These are phyloP conservation scores for Pseudocercospora fijiensis DNA, from an alignment of 2,329 filamentous ascomycete genomes.

Conservation along the genomic window DNA sequence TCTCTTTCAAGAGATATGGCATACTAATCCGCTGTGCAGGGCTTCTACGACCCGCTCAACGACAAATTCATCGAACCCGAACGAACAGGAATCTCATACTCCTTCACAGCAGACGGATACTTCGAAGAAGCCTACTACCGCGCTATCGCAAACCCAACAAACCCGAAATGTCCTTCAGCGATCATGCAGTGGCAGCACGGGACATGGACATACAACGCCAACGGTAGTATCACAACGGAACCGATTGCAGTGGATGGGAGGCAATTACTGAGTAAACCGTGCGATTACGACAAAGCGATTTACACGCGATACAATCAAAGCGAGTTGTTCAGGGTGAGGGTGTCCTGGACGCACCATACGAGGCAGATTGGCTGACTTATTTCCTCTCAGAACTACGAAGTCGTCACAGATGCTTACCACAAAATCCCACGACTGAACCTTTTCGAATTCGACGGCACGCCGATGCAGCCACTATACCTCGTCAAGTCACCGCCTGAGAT, in stretches of 20 bases:
- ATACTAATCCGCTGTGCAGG: constrained; percentile 44
- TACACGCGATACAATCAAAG: constrained; percentile 68
- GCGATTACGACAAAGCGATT: constrained; percentile 52
- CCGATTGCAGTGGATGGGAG: constrained; percentile 67
- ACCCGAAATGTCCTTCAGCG: constrained; percentile 61
- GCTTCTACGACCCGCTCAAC: constrained; percentile 66
- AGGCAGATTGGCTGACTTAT: background rate
- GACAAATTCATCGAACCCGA: constrained; percentile 66
- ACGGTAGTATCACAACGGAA: constrained; percentile 59
- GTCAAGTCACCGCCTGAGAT: constrained; percentile 63
- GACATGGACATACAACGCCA: constrained; percentile 55
- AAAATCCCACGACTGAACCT: constrained; percentile 64
- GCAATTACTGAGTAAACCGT: constrained; percentile 65
- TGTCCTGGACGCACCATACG: background rate
- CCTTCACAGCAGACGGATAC: constrained; percentile 66
- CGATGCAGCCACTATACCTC: constrained; percentile 67
- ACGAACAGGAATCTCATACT: constrained; percentile 70
- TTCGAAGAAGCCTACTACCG: constrained; percentile 71
- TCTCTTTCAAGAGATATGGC: background rate
- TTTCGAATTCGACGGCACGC: constrained; percentile 62
- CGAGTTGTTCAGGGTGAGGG: constrained; percentile 59
- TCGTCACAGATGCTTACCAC: constrained; percentile 60
- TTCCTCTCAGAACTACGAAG: constrained; percentile 44
- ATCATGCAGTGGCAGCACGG: constrained; percentile 76
- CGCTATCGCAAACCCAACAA: constrained; percentile 60